Conservation (phyloP, 257 asterid genomes). For the Lithospermum erythrorhizon region DNA sequence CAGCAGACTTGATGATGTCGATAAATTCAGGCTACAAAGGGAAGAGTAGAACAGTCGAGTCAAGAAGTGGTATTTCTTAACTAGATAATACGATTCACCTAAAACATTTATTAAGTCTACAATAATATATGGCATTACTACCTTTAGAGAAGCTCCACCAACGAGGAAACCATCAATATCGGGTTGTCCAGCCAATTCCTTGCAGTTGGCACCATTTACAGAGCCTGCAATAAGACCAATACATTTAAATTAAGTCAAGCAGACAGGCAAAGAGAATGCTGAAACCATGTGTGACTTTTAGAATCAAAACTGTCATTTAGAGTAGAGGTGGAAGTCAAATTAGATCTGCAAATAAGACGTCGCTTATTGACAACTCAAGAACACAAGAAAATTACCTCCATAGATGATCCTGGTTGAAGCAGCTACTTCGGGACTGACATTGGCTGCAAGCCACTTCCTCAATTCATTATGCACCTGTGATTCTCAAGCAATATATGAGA, state of each 20-base stretch:
- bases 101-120: not conserved
- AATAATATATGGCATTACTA: constrained; percentile 9
- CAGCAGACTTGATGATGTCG: constrained; percentile 82
- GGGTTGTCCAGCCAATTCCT: constrained; percentile 59
- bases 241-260: not conserved
- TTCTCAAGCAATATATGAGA: not conserved
- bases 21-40: constrained; percentile 65
- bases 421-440: constrained; percentile 64
- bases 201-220: constrained; percentile 77
- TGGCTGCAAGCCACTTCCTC: constrained; percentile 89
- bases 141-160: constrained; percentile 90
- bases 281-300: not conserved
- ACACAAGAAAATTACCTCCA: constrained; percentile 50
- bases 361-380: not conserved
- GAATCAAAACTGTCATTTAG: not conserved
- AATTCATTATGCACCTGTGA: constrained; percentile 71
- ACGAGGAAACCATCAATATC: constrained; percentile 82
- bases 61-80: not conserved
- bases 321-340: not conserved
- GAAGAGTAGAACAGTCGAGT: not conserved
- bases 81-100: not conserved
- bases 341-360: not conserved
- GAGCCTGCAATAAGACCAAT: constrained; percentile 35
- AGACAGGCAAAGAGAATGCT: too few relatives aligned
- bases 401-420: constrained; percentile 86